Conservation (phyloP, 2,329 filamentous ascomycete genomes). For the Pseudocercospora fijiensis region DNA sequence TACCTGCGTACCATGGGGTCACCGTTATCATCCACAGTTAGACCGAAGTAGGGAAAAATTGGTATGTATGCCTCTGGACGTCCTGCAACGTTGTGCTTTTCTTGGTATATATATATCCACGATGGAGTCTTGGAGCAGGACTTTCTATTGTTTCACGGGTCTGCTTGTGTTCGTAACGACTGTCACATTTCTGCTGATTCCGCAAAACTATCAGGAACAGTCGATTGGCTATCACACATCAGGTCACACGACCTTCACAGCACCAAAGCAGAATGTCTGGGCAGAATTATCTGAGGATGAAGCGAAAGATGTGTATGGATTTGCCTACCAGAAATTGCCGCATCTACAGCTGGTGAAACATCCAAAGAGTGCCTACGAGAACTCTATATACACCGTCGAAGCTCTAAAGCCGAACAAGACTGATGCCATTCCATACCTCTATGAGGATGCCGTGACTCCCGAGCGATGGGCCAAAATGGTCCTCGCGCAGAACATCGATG, state of each 20-base stretch:
- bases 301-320: slow-evolving; percentile 42
- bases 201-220: slow-evolving; percentile 11
- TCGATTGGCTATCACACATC: slow-evolving; percentile 4
- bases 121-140: slow-evolving; percentile 24
- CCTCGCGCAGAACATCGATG: slow-evolving; percentile 44
- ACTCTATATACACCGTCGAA: slow-evolving; percentile 39
- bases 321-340: slow-evolving; percentile 40
- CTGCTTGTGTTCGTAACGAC: slow-evolving; percentile 23
- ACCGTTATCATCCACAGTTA: not conserved
- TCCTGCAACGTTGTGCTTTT: not conserved
- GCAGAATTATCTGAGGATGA: slow-evolving; percentile 41
- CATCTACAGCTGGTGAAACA: slow-evolving; percentile 31
- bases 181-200: slow-evolving; percentile 20
- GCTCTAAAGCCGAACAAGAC: slow-evolving; percentile 52
- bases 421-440: slow-evolving; percentile 48
- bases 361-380: slow-evolving; percentile 29
- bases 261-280: slow-evolving; percentile 49
- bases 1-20: not conserved
- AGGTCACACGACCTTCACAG: slow-evolving; percentile 28
- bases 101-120: not conserved
- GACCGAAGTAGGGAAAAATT: not conserved
- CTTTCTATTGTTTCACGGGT: slow-evolving; percentile 17
- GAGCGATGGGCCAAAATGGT: slow-evolving; percentile 48
- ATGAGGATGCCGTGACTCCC: slow-evolving; percentile 41
- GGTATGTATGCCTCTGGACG: not conserved